Conservation (phyloP, 2,329 filamentous ascomycete species). For the Paracoccidioides lutzii region DNA sequence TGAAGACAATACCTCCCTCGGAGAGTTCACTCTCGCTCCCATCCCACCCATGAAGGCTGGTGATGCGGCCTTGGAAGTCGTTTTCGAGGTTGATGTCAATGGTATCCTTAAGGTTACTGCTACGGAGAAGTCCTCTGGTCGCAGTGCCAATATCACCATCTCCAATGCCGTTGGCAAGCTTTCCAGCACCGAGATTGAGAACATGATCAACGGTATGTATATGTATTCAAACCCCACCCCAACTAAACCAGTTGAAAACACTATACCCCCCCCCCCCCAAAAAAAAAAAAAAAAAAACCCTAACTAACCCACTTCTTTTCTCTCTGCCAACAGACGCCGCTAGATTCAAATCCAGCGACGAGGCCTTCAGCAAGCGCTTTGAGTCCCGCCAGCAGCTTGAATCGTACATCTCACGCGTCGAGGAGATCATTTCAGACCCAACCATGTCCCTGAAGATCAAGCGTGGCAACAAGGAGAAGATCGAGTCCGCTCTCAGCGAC, state of each 20-base stretch:
- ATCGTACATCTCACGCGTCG: constrained; percentile 95
- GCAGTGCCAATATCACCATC: constrained; percentile 98
- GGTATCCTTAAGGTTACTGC: constrained; percentile 99
- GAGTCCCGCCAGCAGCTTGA: constrained; percentile 98
- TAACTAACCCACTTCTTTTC: constrained; percentile 11
- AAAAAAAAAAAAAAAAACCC: constrained; percentile 7
- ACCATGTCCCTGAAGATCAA: constrained; percentile 94
- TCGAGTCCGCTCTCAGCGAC: constrained; percentile 90
- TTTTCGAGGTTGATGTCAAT: constrained; percentile 99
- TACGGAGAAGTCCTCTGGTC: constrained; percentile 96
- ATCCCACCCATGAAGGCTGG: constrained; percentile 79
- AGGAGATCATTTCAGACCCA: constrained; percentile 97
- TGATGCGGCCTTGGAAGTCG: constrained; percentile 90
- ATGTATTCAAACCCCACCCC: constrained; percentile 4
- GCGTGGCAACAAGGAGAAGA: constrained; percentile 99
- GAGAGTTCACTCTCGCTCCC: constrained; percentile 91
- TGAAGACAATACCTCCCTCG: constrained; percentile 93
- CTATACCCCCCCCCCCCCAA: background rate
- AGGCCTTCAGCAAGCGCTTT: constrained; percentile 98
- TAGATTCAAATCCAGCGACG: constrained; percentile 97
- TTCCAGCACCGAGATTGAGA: constrained; percentile 86
- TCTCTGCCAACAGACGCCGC: constrained; percentile 53
- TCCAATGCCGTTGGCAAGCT: constrained; percentile 99
- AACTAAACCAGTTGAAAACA: background rate
- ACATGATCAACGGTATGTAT: constrained; percentile 71